These are phyloP conservation scores for Fusarium citri DNA, from an alignment of 2,329 filamentous ascomycete genomes.

Conservation along the genomic window DNA sequence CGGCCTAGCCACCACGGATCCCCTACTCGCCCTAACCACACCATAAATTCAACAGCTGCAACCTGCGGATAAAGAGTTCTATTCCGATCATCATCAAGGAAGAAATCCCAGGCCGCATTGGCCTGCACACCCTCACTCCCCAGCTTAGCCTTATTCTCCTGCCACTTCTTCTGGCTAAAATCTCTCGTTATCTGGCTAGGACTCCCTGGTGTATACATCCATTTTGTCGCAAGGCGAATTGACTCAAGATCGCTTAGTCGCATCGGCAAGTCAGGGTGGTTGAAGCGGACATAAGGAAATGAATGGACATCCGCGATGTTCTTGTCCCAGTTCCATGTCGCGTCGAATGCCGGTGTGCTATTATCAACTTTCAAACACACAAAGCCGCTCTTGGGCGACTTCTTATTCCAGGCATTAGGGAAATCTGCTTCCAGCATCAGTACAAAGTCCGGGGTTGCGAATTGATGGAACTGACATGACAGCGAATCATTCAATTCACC, in stretches of 20 bases:
- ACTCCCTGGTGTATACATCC: constrained; percentile 40
- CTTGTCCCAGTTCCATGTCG: constrained; percentile 42
- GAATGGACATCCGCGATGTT: constrained; percentile 44
- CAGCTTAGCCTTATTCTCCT: constrained; percentile 31
- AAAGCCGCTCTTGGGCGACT: constrained; percentile 41
- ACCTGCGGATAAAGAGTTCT: constrained; percentile 39
- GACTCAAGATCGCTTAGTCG: constrained; percentile 36
- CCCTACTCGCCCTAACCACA: constrained; percentile 42
- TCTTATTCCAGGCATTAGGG: constrained; percentile 45
- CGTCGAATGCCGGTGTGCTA: constrained; percentile 37
- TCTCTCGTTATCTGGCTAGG: constrained; percentile 12
- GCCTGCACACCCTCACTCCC: constrained; percentile 17
- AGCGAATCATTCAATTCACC: constrained; percentile 33
- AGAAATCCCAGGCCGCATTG: constrained; percentile 47
- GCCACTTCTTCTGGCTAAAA: constrained; percentile 28
- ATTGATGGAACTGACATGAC: constrained; percentile 16
- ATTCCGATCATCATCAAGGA: constrained; percentile 41
- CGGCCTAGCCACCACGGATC: constrained; percentile 46
- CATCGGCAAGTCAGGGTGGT: constrained; percentile 32
- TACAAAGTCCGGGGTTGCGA: fast-evolving
- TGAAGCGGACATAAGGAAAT: constrained; percentile 44
- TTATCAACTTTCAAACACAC: constrained; percentile 43
- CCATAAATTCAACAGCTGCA: constrained; percentile 43
- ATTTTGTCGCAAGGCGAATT: constrained; percentile 38
- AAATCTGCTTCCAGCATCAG: constrained; percentile 37